Base-by-base conservation (phyloP, 1,284 basidiomycete species). In the Grifola frondosa region DNA sequence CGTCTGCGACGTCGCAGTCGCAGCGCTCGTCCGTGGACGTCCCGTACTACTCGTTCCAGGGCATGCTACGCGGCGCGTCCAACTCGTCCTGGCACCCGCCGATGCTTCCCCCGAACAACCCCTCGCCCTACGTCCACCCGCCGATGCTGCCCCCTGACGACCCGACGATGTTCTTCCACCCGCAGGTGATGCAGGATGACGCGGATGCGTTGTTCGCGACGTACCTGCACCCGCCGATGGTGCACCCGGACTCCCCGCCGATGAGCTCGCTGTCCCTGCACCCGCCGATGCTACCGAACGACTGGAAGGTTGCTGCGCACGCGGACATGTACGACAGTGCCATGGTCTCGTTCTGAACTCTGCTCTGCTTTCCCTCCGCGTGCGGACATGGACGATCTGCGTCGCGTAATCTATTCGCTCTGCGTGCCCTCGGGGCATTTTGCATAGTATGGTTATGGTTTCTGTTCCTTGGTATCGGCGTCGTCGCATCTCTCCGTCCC, bases 11-110 rank as follows among this genome's bases (percentile, higher is more conserved):
- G 3, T 68, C 69, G 12, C 65, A 65, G 40, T 72, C 71, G 13
- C 68, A 70, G 53, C 73, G 75, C 9, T 74, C 74, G 3, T 80
- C 81, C 11, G 74, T 81, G 66, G 81, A 84, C 30, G 54, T 48
- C 30, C 54, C 54, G 2, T 60, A 55, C 48, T 32, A 54, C 16
- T 54, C 57, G 12, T 65, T 55, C 34, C 40, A 73, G 42, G 74
- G 70, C 17, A 69, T 74, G 6, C 66, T 81, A 21, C 71, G 78
- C 9, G 71, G 75, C 6, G 72, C 73, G 1, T 68, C 71, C 1
- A 81, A 51, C 44, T 30, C 78, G 8, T 81, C 83, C 57, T 88
- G 84, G 82, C 84, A 87, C 60, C 83, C 84, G 3, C 81, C 82
- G 5, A 82, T 84, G 74, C 70, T 83, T 47, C 69, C 77, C 2